A percentile compares a stretch with the other conserved stretches of the same genome.
phyloP scores from a whole-genome alignment of 2,329 filamentous ascomycete genomes.

The Byssochlamys sp. region DNA sequence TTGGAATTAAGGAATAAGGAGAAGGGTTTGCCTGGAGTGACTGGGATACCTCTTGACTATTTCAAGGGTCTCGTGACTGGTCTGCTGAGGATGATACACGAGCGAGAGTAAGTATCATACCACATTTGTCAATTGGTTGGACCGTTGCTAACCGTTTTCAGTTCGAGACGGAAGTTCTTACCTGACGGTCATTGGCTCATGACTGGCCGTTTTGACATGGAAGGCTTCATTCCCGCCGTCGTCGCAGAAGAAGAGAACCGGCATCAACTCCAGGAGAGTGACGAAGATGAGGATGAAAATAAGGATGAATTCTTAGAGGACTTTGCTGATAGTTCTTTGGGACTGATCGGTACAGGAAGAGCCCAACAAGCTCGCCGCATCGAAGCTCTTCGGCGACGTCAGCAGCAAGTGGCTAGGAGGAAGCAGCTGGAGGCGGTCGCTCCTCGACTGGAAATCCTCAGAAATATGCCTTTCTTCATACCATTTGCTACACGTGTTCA shows the following conservation, averaged over 20 bases:
- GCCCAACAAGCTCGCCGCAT: slow-evolving; percentile 54
- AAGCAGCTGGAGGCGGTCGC: slow-evolving; percentile 69
- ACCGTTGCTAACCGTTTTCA: neutral
- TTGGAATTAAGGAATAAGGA: slow-evolving; percentile 30
- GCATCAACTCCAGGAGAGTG: slow-evolving; percentile 57
- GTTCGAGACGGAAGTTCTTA: slow-evolving; percentile 72
- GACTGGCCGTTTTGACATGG: slow-evolving; percentile 79
- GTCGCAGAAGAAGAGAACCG: slow-evolving; percentile 75
- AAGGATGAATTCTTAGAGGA: slow-evolving; percentile 36
- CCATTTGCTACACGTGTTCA: slow-evolving; percentile 84
- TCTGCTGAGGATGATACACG: slow-evolving; percentile 78
- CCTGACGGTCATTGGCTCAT: slow-evolving; percentile 86
- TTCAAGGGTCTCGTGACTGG: slow-evolving; percentile 71
- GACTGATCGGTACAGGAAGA: slow-evolving; percentile 47
- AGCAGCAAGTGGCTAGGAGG: slow-evolving; percentile 58
- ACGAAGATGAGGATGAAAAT: slow-evolving; percentile 49
- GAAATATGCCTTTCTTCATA: slow-evolving; percentile 95
- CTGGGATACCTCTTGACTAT: slow-evolving; percentile 66
- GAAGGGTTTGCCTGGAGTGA: slow-evolving; percentile 50
- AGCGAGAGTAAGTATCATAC: slow-evolving; percentile 54
- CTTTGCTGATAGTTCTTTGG: slow-evolving; percentile 23
- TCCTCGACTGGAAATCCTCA: slow-evolving; percentile 77
- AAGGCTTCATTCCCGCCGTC: slow-evolving; percentile 73
- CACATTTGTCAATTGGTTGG: neutral
- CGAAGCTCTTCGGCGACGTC: slow-evolving; percentile 54